These are phyloP conservation scores for Globisporangium lucens DNA, from an alignment of 352 stramenopile species.

Conservation along the genomic window DNA sequence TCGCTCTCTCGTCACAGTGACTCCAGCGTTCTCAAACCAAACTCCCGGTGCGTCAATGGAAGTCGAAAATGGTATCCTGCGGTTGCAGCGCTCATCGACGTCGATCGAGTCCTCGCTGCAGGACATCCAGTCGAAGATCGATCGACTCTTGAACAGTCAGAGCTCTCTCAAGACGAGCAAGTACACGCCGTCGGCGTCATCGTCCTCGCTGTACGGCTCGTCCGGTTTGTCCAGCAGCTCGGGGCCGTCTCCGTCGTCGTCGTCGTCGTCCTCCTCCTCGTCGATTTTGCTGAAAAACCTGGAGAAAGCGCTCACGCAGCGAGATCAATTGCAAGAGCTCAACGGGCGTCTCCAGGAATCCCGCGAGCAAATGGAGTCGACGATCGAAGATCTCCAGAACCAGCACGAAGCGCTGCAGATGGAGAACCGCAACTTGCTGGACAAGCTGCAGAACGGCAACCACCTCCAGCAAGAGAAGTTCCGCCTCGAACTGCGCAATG, in stretches of 20 bases:
- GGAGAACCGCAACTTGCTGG: constrained; percentile 63
- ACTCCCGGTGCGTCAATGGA: constrained; percentile 25
- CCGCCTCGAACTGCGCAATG: constrained; percentile 49
- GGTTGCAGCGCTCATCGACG: constrained; percentile 74
- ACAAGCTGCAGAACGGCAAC: constrained; percentile 66
- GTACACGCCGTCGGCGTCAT: constrained; percentile 21
- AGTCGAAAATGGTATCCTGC: constrained; percentile 60
- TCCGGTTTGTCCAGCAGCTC: constrained; percentile 28
- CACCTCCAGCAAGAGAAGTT: constrained; percentile 75
- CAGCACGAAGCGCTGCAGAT: constrained; percentile 61
- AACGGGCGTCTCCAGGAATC: constrained; percentile 48
- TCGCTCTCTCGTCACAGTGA: constrained; percentile 20
- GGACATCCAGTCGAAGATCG: constrained; percentile 79
- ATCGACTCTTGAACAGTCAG: constrained; percentile 65
- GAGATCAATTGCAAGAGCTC: constrained; percentile 59
- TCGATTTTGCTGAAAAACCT: constrained; percentile 64
- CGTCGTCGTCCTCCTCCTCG: constrained; percentile 28
- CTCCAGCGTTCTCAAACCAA: constrained; percentile 28
- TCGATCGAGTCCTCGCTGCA: constrained; percentile 72
- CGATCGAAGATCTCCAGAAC: constrained; percentile 52
- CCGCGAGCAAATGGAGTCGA: constrained; percentile 49
- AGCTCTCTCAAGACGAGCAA: constrained; percentile 44
- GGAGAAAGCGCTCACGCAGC: constrained; percentile 67
- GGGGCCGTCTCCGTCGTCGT: constrained; percentile 20
- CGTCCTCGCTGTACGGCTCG: constrained; percentile 13